Percentiles rank a stretch among this genome's conserved stretches.
phyloP scores from a whole-genome alignment of 805 yeast genomes.

The Lipomyces starkeyi region DNA sequence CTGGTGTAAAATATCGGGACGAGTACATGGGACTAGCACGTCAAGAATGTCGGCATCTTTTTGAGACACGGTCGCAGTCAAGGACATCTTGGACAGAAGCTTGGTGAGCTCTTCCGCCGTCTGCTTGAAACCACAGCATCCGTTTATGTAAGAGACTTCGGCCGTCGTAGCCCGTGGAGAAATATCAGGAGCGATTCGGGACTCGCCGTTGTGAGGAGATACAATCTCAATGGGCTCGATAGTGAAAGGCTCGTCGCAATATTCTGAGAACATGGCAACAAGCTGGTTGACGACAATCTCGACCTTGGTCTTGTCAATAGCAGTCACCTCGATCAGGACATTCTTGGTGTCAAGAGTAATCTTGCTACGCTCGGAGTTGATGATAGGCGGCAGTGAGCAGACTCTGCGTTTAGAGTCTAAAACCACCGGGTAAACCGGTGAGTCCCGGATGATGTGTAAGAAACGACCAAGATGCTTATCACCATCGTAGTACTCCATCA shows the following conservation, averaged over 20 bases:
- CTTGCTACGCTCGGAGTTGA: slow-evolving; percentile 90
- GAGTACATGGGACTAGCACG: slow-evolving; percentile 85
- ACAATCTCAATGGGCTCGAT: slow-evolving; percentile 89
- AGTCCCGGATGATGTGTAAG: slow-evolving; percentile 83
- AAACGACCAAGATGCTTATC: slow-evolving; percentile 90
- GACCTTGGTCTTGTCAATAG: slow-evolving; percentile 92
- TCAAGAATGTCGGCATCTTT: slow-evolving; percentile 58
- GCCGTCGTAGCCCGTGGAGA: slow-evolving; percentile 71
- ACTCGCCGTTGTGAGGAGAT: slow-evolving; percentile 77
- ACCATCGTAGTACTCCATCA: slow-evolving; percentile 87
- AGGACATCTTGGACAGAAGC: slow-evolving; percentile 80
- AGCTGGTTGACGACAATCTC: slow-evolving; percentile 90
- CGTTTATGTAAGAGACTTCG: slow-evolving; percentile 84
- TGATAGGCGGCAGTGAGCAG: slow-evolving; percentile 95
- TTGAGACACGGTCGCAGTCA: slow-evolving; percentile 62
- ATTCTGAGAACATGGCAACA: slow-evolving; percentile 94
- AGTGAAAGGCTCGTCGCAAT: slow-evolving; percentile 74
- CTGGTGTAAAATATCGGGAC: slow-evolving; percentile 94
- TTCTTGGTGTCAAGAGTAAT: slow-evolving; percentile 83
- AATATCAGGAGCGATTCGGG: slow-evolving; percentile 78
- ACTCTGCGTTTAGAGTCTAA: slow-evolving; percentile 76
- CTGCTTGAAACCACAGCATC: slow-evolving; percentile 85
- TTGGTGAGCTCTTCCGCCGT: slow-evolving; percentile 68
- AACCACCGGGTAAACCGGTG: slow-evolving; percentile 90
- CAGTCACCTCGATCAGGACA: slow-evolving; percentile 92